A percentile compares a stretch with the other conserved stretches of the same genome.
These are phyloP conservation scores for Ogataea allantospora DNA, from an alignment of 805 yeast species.

Conservation along the genomic window DNA sequence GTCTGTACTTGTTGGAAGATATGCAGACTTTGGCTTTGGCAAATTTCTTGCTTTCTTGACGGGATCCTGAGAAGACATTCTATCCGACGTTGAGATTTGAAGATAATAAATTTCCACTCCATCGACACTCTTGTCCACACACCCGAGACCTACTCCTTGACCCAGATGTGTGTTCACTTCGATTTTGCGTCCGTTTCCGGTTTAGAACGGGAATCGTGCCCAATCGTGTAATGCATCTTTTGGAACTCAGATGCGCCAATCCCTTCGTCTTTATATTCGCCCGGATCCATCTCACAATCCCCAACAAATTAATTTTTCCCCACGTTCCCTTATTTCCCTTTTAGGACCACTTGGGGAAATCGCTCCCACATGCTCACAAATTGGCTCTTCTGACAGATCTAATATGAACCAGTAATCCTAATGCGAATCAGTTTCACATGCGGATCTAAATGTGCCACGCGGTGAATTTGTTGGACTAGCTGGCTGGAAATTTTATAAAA, in stretches of 20 bases:
- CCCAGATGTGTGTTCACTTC: too few species aligned
- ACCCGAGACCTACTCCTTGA: background rate
- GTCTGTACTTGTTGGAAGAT: conserved; percentile 50
- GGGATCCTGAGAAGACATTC: conserved; percentile 17
- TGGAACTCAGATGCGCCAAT: too few species aligned
- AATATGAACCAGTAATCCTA: background rate
- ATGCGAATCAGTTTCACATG: conserved; percentile 1
- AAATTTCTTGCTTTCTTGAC: conserved; percentile 24
- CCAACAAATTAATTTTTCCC: conserved; percentile 2
- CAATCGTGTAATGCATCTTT: too few species aligned
- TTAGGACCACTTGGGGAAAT: background rate
- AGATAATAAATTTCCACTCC: too few species aligned
- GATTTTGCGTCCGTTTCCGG: too few species aligned
- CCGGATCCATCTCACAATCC: too few species aligned
- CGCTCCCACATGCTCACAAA: conserved; percentile 4
- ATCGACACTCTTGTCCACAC: background rate
- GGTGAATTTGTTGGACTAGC: conserved; percentile 4
- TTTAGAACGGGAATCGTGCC: too few species aligned
- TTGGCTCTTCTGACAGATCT: conserved; percentile 1
- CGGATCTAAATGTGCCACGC: background rate
- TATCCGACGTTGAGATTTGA: too few species aligned
- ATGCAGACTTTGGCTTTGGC: conserved; percentile 52
- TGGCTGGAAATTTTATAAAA: conserved; percentile 1
- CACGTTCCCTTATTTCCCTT: conserved; percentile 7
- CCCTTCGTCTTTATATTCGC: too few species aligned